Conservation (phyloP, 306 rosid species). For the Malus orientalis region DNA sequence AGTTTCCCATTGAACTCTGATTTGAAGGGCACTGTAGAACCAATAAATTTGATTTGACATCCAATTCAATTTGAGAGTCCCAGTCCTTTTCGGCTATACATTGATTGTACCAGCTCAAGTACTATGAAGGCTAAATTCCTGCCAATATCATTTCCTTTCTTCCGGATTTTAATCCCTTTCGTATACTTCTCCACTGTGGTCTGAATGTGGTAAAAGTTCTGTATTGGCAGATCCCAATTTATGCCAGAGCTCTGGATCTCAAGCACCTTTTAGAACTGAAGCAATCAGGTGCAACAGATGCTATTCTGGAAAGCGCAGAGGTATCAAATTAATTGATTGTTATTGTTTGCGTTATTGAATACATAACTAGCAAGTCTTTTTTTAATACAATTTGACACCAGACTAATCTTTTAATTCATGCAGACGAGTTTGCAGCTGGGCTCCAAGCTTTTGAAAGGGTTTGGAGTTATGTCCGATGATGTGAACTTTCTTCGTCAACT, state of each 20-base stretch:
- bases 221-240: constrained; percentile 70
- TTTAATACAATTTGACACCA: background rate
- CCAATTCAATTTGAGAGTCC: background rate
- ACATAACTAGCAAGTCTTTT: background rate
- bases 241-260: constrained; percentile 85
- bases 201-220: constrained; percentile 26
- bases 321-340: constrained; percentile 21
- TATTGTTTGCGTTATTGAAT: background rate
- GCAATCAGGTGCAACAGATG: constrained; percentile 90
- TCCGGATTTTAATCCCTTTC: background rate
- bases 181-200: constrained; percentile 1
- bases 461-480: constrained; percentile 96
- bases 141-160: background rate
- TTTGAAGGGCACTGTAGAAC: background rate
- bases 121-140: background rate
- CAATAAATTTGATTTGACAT: background rate
- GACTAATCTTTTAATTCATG: constrained; percentile 24
- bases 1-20: background rate
- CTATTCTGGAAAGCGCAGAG: constrained; percentile 89
- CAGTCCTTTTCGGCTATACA: background rate
- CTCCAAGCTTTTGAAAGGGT: constrained; percentile 90
- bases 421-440: constrained; percentile 97
- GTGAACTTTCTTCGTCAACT: constrained; percentile 80
- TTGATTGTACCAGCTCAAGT: background rate
- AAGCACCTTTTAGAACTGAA: constrained; percentile 82